phyloP scores from a whole-genome alignment of 108 stramenopile genomes.

The Cyclotella kingstonii region DNA sequence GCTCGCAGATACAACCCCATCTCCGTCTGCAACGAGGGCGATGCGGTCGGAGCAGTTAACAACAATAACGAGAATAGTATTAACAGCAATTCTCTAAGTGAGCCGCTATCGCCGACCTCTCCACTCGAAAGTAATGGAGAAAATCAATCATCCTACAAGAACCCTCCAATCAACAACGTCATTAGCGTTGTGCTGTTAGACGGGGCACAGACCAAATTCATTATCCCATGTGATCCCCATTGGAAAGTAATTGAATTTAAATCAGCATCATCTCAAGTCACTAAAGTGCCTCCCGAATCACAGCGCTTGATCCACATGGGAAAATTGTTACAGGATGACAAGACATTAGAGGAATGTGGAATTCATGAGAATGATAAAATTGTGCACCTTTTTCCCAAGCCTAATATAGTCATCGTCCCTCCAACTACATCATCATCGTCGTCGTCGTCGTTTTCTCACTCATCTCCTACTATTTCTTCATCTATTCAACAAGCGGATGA shows the following conservation, averaged over 20 bases:
- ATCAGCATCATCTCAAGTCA: constrained; percentile 20
- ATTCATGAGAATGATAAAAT: constrained; percentile 55
- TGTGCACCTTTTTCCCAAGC: constrained; percentile 82
- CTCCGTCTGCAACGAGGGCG: constrained; percentile 5
- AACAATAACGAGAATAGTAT: background rate
- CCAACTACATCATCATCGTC: too few relatives aligned
- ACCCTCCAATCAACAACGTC: constrained; percentile 21
- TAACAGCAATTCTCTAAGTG: constrained; percentile 3
- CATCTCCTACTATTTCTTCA: too few relatives aligned
- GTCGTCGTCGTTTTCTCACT: too few relatives aligned
- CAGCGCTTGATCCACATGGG: constrained; percentile 81
- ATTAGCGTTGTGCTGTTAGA: constrained; percentile 64
- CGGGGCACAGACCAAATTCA: constrained; percentile 67
- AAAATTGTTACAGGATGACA: constrained; percentile 54
- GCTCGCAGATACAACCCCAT: constrained; percentile 30
- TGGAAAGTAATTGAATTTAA: constrained; percentile 67
- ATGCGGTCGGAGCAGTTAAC: background rate
- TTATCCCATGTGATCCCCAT: constrained; percentile 41
- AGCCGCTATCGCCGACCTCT: constrained; percentile 21
- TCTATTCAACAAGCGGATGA: too few relatives aligned
- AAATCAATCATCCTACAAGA: constrained; percentile 6
- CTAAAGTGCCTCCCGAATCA: constrained; percentile 59
- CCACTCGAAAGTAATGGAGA: constrained; percentile 10
- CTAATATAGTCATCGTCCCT: constrained; percentile 59
- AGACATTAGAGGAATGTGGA: constrained; percentile 46